Percentiles rank a stretch among this genome's conserved stretches.
Conservation (phyloP, 2,329 filamentous ascomycete genomes). For the Colletotrichum cordylinicola region DNA sequence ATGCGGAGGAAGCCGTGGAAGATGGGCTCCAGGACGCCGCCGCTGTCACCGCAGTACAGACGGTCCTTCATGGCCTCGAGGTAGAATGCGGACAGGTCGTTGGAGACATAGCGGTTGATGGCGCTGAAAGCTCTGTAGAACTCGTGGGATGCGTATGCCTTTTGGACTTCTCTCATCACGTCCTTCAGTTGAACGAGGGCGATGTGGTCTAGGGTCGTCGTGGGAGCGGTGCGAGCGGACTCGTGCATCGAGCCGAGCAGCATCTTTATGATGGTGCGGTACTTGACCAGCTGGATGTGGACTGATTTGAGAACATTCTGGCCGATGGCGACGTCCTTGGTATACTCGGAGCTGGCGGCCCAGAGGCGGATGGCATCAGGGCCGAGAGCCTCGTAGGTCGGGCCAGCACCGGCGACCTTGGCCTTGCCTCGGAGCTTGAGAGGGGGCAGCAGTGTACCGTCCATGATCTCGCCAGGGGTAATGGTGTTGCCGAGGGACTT, state of each 20-base stretch:
- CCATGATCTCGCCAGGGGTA: conserved; percentile 81
- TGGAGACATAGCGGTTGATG: conserved; percentile 82
- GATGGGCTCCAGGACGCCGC: conserved; percentile 69
- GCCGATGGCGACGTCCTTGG: conserved; percentile 83
- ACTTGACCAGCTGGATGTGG: conserved; percentile 81
- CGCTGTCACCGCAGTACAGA: conserved; percentile 81
- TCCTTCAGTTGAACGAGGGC: conserved; percentile 77
- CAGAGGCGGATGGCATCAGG: conserved; percentile 88
- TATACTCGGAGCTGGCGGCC: conserved; percentile 93
- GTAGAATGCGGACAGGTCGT: conserved; percentile 90
- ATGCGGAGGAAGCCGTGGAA: conserved; percentile 77
- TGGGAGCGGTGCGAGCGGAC: conserved; percentile 52
- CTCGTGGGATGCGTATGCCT: conserved; percentile 73
- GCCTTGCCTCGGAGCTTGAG: conserved; percentile 66
- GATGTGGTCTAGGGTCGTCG: conserved; percentile 73
- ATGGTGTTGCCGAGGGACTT: conserved; percentile 94
- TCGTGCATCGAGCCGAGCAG: conserved; percentile 77
- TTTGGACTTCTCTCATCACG: conserved; percentile 68
- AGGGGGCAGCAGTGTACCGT: conserved; percentile 77
- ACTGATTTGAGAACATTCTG: conserved; percentile 77
- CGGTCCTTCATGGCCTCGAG: conserved; percentile 92
- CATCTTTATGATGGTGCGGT: conserved; percentile 89
- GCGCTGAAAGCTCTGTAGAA: conserved; percentile 79
- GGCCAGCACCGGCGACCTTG: conserved; percentile 35
- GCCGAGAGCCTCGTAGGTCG: conserved; percentile 73